phyloP scores from a whole-genome alignment of 805 yeast genomes.

The Scheffersomyces spartinae region DNA sequence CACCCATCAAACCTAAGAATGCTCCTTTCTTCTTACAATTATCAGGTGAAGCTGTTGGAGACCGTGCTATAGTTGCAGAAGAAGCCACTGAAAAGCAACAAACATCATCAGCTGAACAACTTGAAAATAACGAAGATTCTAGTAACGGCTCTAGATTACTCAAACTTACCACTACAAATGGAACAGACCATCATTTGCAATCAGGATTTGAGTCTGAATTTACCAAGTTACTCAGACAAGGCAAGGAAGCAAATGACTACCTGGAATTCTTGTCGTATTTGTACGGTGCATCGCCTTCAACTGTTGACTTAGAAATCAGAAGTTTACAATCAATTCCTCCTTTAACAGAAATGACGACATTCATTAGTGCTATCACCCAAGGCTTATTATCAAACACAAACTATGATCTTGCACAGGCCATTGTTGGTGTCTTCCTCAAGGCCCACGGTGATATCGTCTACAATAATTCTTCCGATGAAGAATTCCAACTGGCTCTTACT shows the following conservation, averaged over 20 bases:
- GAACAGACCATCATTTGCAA: conserved; percentile 4
- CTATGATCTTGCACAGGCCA: conserved; percentile 73
- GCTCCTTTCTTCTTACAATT: conserved; percentile 74
- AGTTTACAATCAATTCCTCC: conserved; percentile 62
- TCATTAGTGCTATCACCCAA: conserved; percentile 52
- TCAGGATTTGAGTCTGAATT: conserved; percentile 59
- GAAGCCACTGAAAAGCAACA: conserved; percentile 7
- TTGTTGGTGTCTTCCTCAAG: conserved; percentile 61
- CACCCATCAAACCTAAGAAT: conserved; percentile 73
- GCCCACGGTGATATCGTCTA: conserved; percentile 75
- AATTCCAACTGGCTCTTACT: conserved; percentile 34
- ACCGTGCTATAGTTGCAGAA: conserved; percentile 46
- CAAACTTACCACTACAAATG: conserved; percentile 5
- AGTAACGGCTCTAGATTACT: conserved; percentile 22
- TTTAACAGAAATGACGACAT: conserved; percentile 48
- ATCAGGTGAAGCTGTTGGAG: conserved; percentile 58
- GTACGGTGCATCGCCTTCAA: conserved; percentile 57
- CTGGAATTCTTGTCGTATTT: conserved; percentile 43
- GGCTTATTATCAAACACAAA: conserved; percentile 49
- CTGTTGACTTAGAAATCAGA: conserved; percentile 77
- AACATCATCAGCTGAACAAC: background rate
- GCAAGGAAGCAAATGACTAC: conserved; percentile 29
- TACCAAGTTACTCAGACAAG: conserved; percentile 51
- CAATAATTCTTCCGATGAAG: conserved; percentile 19
- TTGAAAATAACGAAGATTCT: conserved; percentile 14